Evolutionary conservation across 371 early-diverging fungal genomes (phyloP), one percentile per base, ranked within the genome.

Genomic region (Mucor plumbeus): DNA sequence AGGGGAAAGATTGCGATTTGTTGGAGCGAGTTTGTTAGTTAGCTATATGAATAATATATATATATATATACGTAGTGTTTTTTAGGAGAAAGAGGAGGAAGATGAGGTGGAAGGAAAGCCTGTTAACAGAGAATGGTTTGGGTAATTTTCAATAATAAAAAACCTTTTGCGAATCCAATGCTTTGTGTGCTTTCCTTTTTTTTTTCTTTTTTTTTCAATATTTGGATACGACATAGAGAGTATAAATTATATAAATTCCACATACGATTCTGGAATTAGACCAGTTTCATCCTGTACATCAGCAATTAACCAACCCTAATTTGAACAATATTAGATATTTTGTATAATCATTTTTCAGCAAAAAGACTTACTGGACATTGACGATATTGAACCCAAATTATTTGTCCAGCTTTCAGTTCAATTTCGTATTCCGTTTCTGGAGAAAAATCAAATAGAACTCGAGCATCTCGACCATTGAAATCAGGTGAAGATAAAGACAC

Each of bases 191-290:
- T 43, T n/a, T 43, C n/a, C 48, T 48, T 48, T 48, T 41, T n/a
- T 36, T 47, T 59, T 54, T 35, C 11, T 59, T 50, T 59, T 53
- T 61, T 40, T 61, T 43, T n/a, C 15, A n/a, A 43, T 15, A 15
- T 43, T 9, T 41, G 41, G 14, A 15, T 5, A 43, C 15, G n/a
- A 43, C 43, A 43, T 43, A 26, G 43, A 15, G n/a, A 15, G 15
- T n/a, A 43, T 64, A 53, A n/a, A 43, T 61, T 61, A 71, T 40
- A 84, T 63, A 58, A 89, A 67, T 73, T 85, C 81, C 15, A 92
- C 87, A 73, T 91, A 92, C 63, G 89, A 90, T 67, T 90, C 92
- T 48, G 92, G 92, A 55, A 92, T 83, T 62, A 92, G 72, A 10
- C 92, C 92, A 10, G 85, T 83, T 57, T 85, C 77, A 65, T 84